A percentile compares a stretch with the other conserved stretches of the same genome.
Evolutionary conservation across 768 basidiomycete genomes (phyloP).

Genomic region (Sarcodon sp.): DNA sequence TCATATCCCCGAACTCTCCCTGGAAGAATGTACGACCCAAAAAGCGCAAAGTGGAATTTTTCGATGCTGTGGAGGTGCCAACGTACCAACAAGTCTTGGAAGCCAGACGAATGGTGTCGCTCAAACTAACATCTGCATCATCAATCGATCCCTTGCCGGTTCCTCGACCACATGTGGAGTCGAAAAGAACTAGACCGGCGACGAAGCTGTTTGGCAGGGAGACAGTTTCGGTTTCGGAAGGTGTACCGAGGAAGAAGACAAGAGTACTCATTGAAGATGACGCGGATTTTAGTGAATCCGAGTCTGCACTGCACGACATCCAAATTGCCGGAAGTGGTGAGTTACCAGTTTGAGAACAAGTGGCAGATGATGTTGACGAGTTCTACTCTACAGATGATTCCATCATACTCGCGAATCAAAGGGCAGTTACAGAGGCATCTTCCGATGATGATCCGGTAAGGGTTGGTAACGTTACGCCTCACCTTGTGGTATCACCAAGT

Average conservation of each 20-base stretch:
- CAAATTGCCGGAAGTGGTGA: slow-evolving; percentile 20
- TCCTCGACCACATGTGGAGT: not conserved
- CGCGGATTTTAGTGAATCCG: slow-evolving; percentile 5
- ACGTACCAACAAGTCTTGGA: slow-evolving; percentile 17
- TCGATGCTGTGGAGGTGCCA: slow-evolving; percentile 42
- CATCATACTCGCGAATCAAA: slow-evolving; percentile 20
- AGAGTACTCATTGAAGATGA: not conserved
- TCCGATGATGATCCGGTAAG: slow-evolving; percentile 52
- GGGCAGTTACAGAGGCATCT: slow-evolving; percentile 17
- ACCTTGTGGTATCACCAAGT: slow-evolving; percentile 51
- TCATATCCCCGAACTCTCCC: not conserved
- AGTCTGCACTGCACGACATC: slow-evolving; percentile 11
- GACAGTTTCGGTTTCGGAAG: slow-evolving; percentile 1
- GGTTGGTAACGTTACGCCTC: slow-evolving; percentile 58
- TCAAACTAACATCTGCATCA: not conserved
- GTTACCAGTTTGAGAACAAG: slow-evolving; percentile 4
- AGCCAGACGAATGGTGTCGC: slow-evolving; percentile 11
- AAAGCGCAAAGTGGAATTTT: slow-evolving; percentile 36
- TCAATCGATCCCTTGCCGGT: not conserved
- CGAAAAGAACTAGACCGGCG: slow-evolving; percentile 8
- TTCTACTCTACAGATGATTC: slow-evolving; percentile 29
- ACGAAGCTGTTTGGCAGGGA: slow-evolving; percentile 6
- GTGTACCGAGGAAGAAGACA: slow-evolving; percentile 2
- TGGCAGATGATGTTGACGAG: not conserved
- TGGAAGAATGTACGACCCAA: not conserved